Evolutionary conservation across 2,329 filamentous ascomycete species (phyloP), one percentile per base, ranked within the genome.

Genomic region (Colletotrichum sidae): DNA sequence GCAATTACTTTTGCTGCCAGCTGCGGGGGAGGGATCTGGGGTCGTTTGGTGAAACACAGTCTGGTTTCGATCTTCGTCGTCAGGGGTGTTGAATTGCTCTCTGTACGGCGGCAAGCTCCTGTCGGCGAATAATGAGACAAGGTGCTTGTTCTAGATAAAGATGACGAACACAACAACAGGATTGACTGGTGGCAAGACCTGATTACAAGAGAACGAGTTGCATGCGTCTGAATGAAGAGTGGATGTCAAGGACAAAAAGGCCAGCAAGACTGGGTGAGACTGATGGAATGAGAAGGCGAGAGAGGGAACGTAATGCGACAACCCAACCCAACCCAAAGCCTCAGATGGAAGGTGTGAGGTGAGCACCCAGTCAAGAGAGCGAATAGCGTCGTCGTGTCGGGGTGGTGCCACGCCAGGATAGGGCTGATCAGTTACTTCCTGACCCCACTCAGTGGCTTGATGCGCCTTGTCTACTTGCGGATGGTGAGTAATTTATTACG

Each of bases 1-100:
- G 25, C 25, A 25, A 25, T 25, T 25, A 25, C 25, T 49, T 49
- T 35, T 49, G 53, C 53, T 45, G 55, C 38, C 25, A 44, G 62
- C 58, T 57, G 63, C 59, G 53, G 63, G 59, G 53, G 58, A 66
- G 58, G 63, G 58, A 66, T 66, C 63, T 66, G 59, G 50, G 63
- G 63, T 63, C 52, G 46, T 63, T 57, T 63, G 47, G 59, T 66
- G 63, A 66, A 66, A 66, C 63, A 44, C 52, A 66, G 63, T 46
- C 52, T 33, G 63, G 63, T 66, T 66, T 63, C 47, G 53, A 62
- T 57, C 52, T 37, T 46, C 58, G 52, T 56, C 52, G 52, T 25
- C 59, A 53, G 46, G 47, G 58, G 52, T 10, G 46, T 39, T 35
- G 25, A 17, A 37, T 12, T 47, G 33, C n/a, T 50, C 35, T 35